Base-by-base conservation (phyloP, 2,329 filamentous ascomycete genomes). In the Tolypocladium nubicola region DNA sequence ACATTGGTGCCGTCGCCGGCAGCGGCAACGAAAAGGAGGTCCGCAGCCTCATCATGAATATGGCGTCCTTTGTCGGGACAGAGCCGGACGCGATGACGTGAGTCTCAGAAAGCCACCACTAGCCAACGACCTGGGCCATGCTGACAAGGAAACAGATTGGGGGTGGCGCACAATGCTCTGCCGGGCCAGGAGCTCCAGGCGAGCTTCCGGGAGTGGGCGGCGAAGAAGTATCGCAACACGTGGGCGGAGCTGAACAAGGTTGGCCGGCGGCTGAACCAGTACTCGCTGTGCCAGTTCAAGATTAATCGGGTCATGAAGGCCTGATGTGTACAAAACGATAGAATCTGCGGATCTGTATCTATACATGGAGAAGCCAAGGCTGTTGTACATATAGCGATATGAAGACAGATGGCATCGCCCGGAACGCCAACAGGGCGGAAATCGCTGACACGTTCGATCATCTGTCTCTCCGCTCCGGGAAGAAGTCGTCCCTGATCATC, bases 121-220 rank as follows among this genome's bases (percentile, higher is more conserved):
- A 8, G 4, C 8, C 19, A 1, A 21, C 14, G 19, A 16, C 23
- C 10, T 23, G 23, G 14, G 38, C 9, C 14, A 11, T 23, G 8
- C 53, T 57, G 35, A 13, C 62, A 57, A 37, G 13, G 4, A 8
- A n/a, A 57, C 57, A 91, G 89, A 37, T 76, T 96, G 53, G 90
- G 86, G 19, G 81, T 86, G 33, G 78, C 90, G 58, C 90, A 89
- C 70, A 94, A 93, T 64, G 86, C 84, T 11, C 79, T 90, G 3
- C 84, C 83, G 2, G 83, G 80, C 58, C 79, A 81, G 59, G 78
- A 80, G 55, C 79, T 84, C 65, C 90, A 94, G 69, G 75, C 79
- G 6, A 76, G 83, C 41, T 86, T 95, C 57, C 85, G 91, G 67
- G 75, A 79, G 19, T 96, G 90, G 90, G 87, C 87, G 2, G 80